A percentile compares a stretch with the other conserved stretches of the same genome.
phyloP scores from a whole-genome alignment of 2,329 filamentous ascomycete species.

The Cytospora schulzeri region DNA sequence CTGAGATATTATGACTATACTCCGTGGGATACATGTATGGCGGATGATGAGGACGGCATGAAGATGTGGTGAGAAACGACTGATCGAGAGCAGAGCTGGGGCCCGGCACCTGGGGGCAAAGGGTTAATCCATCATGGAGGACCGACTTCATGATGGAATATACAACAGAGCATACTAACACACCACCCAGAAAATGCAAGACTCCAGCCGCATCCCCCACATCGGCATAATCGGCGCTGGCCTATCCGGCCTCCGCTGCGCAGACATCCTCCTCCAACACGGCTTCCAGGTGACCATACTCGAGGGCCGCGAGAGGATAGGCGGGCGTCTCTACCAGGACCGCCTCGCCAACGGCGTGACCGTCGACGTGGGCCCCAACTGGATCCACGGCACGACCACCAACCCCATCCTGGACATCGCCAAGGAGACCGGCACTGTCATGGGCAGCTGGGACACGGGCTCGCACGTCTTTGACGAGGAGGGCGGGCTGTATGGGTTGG shows the following conservation, averaged over 20 bases:
- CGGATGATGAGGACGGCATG: not conserved
- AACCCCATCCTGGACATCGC: constrained; percentile 73
- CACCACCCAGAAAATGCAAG: constrained; percentile 28
- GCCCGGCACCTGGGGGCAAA: not conserved
- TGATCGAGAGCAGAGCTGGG: not conserved
- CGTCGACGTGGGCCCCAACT: constrained; percentile 72
- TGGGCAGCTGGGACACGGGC: constrained; percentile 52
- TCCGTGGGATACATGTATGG: not conserved
- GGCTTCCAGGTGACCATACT: constrained; percentile 70
- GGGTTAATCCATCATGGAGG: not conserved
- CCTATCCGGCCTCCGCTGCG: constrained; percentile 70
- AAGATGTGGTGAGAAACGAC: not conserved
- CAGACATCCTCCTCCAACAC: constrained; percentile 65
- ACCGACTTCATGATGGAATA: not conserved
- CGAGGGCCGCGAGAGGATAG: constrained; percentile 67
- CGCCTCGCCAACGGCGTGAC: constrained; percentile 49
- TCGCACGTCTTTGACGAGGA: constrained; percentile 59
- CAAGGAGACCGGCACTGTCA: constrained; percentile 57
- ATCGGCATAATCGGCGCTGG: constrained; percentile 72
- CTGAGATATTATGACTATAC: not conserved
- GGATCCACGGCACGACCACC: constrained; percentile 73
- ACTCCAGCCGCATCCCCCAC: constrained; percentile 46
- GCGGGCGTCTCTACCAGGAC: constrained; percentile 63
- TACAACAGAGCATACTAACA: not conserved
- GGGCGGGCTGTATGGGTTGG: constrained; percentile 52